These are phyloP conservation scores for Euphorbia tirucalli DNA, from an alignment of 345 rosid genomes.

Conservation along the genomic window DNA sequence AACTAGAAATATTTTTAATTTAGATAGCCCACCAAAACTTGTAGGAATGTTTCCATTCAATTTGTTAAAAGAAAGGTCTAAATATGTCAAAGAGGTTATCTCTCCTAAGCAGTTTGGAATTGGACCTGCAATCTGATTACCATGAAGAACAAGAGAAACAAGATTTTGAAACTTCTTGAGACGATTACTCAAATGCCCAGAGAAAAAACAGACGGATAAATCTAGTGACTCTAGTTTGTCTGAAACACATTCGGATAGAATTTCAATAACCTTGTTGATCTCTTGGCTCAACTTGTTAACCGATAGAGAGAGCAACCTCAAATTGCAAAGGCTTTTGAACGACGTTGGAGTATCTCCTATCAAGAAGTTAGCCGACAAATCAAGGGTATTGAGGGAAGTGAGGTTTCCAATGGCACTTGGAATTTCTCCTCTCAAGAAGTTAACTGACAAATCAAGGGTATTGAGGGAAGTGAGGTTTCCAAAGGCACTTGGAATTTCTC, in stretches of 20 bases:
- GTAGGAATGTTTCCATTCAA: conserved; percentile 23
- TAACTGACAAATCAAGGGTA: too few relatives aligned
- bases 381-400: too few relatives aligned
- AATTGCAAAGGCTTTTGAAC: too few relatives aligned
- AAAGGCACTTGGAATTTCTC: conserved; percentile 17
- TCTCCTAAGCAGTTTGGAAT: conserved; percentile 7
- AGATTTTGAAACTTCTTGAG: conserved; percentile 11
- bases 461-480: conserved; percentile 12
- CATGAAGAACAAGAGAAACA: background rate
- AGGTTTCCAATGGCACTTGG: too few relatives aligned
- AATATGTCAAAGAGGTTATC: background rate
- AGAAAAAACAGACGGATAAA: background rate
- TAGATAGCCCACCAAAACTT: too few relatives aligned
- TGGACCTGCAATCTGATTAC: conserved; percentile 19
- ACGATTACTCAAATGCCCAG: conserved; percentile 17
- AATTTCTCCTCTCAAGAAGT: too few relatives aligned
- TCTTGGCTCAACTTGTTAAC: too few relatives aligned
- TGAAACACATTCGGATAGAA: conserved; percentile 10
- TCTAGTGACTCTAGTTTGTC: background rate
- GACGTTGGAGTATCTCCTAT: too few relatives aligned
- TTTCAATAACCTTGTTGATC: too few relatives aligned
- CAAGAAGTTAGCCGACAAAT: too few relatives aligned
- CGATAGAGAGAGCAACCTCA: too few relatives aligned
- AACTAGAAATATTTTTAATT: too few relatives aligned
- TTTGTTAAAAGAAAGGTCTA: background rate